Evolutionary conservation across 345 rosid genomes (phyloP), one percentile per base, ranked within the genome.

Genomic region (Litchi chinensis): DNA sequence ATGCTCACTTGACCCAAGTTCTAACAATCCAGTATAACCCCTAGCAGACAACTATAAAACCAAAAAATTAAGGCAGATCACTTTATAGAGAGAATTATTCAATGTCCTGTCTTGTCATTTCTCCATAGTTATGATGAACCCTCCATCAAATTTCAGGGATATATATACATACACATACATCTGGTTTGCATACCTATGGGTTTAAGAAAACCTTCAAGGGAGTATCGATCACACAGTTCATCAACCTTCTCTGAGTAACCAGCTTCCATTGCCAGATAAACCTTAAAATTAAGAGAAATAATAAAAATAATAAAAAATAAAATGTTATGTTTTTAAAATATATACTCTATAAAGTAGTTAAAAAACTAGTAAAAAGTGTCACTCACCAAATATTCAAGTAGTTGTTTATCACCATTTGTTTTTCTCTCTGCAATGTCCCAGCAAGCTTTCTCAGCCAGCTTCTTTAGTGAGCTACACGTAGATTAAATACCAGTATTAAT

Each of bases 191-290:
- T 83, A 92, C 93, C 97, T 85, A 83, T 83, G 71, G 83, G 81
- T 82, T 86, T 91, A 68, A 85, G 77, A 83, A 94, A 91, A 46
- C 93, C 93, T 85, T 93, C 85, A 75, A 96, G 97, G 70, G 91
- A 90, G 87, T 92, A 91, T 46, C 90, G 89, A 71, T 85, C 82
- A 81, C 98, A 90, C 54, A 96, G 88, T 80, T 96, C 98, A 83
- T 90, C 92, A 80, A 96, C 98, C 86, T 96, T 96, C 90, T 96
- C 99, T 0, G 72, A 60, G 85, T 93, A 95, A 68, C 99, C 96
- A 82, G 99, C 97, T 91, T 96, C 98, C 99, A 93, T 88, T 71
- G 99, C 99, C 90, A 95, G 82, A 88, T 89, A 89, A 79, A 96
- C 97, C 99, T 96, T 73, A 74, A 71, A 84, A 70, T 64, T 2